A percentile compares a stretch with the other conserved stretches of the same genome.
Evolutionary conservation across 495 filamentous ascomycete genomes (phyloP).

Genomic region (Lindgomyces ingoldianus): DNA sequence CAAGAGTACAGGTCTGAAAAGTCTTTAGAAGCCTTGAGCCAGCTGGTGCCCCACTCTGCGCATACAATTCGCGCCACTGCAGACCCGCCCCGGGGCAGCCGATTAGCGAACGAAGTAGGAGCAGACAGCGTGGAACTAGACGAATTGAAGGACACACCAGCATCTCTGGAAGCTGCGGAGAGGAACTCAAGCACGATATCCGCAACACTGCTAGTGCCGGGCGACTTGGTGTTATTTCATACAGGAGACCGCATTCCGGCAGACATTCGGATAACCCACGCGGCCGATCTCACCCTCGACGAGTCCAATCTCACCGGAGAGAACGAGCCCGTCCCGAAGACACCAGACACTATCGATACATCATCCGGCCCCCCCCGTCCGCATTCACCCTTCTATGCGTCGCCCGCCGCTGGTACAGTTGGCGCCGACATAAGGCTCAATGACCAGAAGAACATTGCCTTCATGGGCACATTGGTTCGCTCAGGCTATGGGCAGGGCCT

Average conservation of each 20-base stretch:
- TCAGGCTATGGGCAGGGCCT: constrained; percentile 95
- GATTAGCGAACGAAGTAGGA: constrained; percentile 34
- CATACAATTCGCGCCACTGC: constrained; percentile 69
- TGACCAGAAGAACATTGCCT: constrained; percentile 82
- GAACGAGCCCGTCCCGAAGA: constrained; percentile 86
- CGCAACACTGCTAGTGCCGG: constrained; percentile 82
- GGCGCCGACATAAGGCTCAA: constrained; percentile 65
- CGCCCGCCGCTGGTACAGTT: constrained; percentile 61
- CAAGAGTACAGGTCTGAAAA: constrained; percentile 98
- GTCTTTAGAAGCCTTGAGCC: constrained; percentile 90
- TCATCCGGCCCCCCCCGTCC: constrained; percentile 43
- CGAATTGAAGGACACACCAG: constrained; percentile 41
- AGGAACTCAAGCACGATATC: constrained; percentile 78
- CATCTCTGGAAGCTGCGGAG: constrained; percentile 58
- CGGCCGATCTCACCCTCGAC: constrained; percentile 86
- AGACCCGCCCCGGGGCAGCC: constrained; percentile 25
- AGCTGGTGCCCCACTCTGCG: constrained; percentile 90
- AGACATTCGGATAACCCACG: constrained; percentile 90
- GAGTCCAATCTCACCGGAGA: constrained; percentile 97
- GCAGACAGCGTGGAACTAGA: constrained; percentile 41
- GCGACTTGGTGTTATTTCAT: constrained; percentile 88
- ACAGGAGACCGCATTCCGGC: constrained; percentile 96
- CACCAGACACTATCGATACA: constrained; percentile 56
- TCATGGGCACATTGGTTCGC: constrained; percentile 96
- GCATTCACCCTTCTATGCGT: constrained; percentile 61